Evolutionary conservation across 441 rosid genomes (phyloP).

Genomic region (Geranium incanum): DNA sequence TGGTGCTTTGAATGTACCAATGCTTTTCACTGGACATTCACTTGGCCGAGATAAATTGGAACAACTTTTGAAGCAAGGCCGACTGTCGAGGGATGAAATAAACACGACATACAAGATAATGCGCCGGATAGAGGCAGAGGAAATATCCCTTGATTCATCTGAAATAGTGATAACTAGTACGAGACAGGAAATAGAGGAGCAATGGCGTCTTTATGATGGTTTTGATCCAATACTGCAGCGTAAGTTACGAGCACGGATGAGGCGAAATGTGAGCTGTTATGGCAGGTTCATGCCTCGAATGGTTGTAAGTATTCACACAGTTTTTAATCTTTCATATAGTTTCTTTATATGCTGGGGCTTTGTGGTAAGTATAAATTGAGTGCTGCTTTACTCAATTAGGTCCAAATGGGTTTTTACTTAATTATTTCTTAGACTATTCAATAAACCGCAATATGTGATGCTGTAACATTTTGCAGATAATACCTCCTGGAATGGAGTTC

Average conservation of each 20-base stretch:
- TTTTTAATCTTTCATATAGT: conserved; percentile 25
- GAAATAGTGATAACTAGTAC: conserved; percentile 83
- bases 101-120: conserved; percentile 71
- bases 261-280: conserved; percentile 73
- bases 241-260: conserved; percentile 72
- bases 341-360: neutral
- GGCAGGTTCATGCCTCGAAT: conserved; percentile 85
- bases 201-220: conserved; percentile 84
- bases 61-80: conserved; percentile 75
- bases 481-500: conserved; percentile 96
- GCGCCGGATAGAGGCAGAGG: conserved; percentile 82
- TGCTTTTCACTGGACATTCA: conserved; percentile 80
- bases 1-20: conserved; percentile 82
- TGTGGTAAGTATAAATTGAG: neutral
- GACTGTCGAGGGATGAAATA: conserved; percentile 70
- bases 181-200: conserved; percentile 77
- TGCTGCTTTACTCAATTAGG: conserved; percentile 1
- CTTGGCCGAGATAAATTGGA: conserved; percentile 83
- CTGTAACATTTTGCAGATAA: conserved; percentile 37
- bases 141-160: conserved; percentile 64
- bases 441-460: neutral
- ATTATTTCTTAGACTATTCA: neutral
- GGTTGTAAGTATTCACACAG: conserved; percentile 50
- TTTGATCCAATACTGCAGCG: conserved; percentile 79
- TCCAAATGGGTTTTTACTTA: neutral